phyloP scores from a whole-genome alignment of 1,139 yeast genomes.

The Pneumocystis jirovecii region DNA sequence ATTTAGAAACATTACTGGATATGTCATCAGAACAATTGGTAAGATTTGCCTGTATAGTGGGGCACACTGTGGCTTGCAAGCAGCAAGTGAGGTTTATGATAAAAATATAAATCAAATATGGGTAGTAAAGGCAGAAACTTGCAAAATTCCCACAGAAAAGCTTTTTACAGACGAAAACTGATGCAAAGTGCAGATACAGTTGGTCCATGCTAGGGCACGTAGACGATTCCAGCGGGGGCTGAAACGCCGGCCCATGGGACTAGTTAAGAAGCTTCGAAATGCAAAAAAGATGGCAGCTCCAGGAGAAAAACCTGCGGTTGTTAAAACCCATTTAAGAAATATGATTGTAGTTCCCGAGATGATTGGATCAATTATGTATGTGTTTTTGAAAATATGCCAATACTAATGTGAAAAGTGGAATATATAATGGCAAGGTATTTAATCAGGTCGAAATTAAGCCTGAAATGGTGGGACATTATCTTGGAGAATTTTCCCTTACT shows the following conservation, averaged over 20 bases:
- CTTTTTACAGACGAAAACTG: neutral
- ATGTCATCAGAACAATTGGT: slow-evolving; percentile 94
- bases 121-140: too few relatives aligned
- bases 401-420: slow-evolving; percentile 34
- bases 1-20: slow-evolving; percentile 84
- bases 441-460: slow-evolving; percentile 98
- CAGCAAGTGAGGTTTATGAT: neutral
- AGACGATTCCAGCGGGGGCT: slow-evolving; percentile 98
- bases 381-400: neutral
- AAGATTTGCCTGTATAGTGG: slow-evolving; percentile 13
- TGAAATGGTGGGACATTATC: slow-evolving; percentile 99
- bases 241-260: slow-evolving; percentile 51
- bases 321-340: slow-evolving; percentile 99
- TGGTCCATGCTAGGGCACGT: slow-evolving; percentile 97
- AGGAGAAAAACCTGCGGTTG: slow-evolving; percentile 94
- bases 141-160: too few relatives aligned
- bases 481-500: slow-evolving; percentile 99
- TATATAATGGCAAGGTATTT: slow-evolving; percentile 99
- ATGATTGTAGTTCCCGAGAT: slow-evolving; percentile 98
- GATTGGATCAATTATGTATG: slow-evolving; percentile 81
- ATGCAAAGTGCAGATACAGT: slow-evolving; percentile 28
- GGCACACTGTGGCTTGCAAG: neutral
- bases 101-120: too few relatives aligned
- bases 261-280: slow-evolving; percentile 95
- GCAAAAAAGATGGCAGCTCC: slow-evolving; percentile 87